Evolutionary conservation across 768 basidiomycete species (phyloP).

Genomic region (Tricholoma furcatifolium): DNA sequence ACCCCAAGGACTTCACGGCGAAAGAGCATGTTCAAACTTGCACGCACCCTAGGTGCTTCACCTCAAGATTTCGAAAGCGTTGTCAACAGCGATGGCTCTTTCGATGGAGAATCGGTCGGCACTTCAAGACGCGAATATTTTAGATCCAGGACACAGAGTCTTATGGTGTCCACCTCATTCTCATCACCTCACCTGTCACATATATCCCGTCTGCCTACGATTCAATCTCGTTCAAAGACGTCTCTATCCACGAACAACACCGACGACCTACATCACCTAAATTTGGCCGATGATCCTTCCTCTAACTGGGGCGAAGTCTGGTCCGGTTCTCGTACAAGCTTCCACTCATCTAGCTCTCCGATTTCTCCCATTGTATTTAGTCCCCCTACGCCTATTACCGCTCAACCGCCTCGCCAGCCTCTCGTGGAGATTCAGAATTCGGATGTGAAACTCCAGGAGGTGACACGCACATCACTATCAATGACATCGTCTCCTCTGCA

Average conservation of each 20-base stretch:
- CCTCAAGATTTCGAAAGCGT: slow-evolving; percentile 13
- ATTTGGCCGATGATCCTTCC: slow-evolving; percentile 20
- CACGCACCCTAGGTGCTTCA: slow-evolving; percentile 26
- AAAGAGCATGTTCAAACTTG: slow-evolving; percentile 24
- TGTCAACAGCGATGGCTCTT: neutral
- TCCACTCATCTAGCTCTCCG: slow-evolving; percentile 16
- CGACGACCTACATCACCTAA: slow-evolving; percentile 23
- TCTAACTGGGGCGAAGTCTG: slow-evolving; percentile 19
- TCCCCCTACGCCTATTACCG: slow-evolving; percentile 22
- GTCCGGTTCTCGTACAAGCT: slow-evolving; percentile 7
- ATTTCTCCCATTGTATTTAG: slow-evolving; percentile 31
- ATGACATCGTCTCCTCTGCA: slow-evolving; percentile 12
- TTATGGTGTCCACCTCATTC: slow-evolving; percentile 6
- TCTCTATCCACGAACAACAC: slow-evolving; percentile 15
- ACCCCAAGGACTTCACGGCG: neutral
- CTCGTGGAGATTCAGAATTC: slow-evolving; percentile 5
- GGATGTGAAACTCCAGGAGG: slow-evolving; percentile 12
- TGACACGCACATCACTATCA: slow-evolving; percentile 5
- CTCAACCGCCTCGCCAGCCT: neutral
- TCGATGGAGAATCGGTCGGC: neutral
- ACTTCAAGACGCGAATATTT: neutral
- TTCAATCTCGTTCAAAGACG: slow-evolving; percentile 9
- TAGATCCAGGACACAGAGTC: slow-evolving; percentile 3
- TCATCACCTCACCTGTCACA: neutral
- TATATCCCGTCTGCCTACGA: slow-evolving; percentile 1